Conservation (phyloP, 495 filamentous ascomycete genomes). For the Alectoria sarmentosa region DNA sequence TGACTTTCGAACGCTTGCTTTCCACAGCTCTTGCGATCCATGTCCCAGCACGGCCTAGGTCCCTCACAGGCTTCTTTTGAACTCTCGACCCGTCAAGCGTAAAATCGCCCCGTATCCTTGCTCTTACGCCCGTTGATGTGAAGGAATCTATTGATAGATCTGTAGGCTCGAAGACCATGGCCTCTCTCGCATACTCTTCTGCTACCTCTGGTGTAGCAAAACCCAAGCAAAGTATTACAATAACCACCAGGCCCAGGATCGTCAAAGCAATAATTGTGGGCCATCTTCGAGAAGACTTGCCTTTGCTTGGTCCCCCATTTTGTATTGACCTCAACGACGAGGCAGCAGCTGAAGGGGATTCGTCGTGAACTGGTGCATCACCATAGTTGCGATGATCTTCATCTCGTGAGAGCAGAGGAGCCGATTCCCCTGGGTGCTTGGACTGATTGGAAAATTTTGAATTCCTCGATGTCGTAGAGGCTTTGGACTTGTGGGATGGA, state of each 20-base stretch:
- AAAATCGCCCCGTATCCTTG: slow-evolving; percentile 74
- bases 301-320: slow-evolving; percentile 25
- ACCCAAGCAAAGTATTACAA: slow-evolving; percentile 51
- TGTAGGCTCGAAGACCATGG: slow-evolving; percentile 70
- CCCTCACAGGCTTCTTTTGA: slow-evolving; percentile 57
- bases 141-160: slow-evolving; percentile 77
- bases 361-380: slow-evolving; percentile 39
- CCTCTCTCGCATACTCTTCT: slow-evolving; percentile 78
- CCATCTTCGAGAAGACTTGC: slow-evolving; percentile 42
- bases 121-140: slow-evolving; percentile 65
- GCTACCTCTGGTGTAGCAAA: slow-evolving; percentile 76
- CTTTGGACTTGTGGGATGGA: slow-evolving; percentile 14
- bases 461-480: slow-evolving; percentile 19
- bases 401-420: slow-evolving; percentile 22
- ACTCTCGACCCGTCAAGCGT: slow-evolving; percentile 70
- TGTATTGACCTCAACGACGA: slow-evolving; percentile 27
- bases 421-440: slow-evolving; percentile 18
- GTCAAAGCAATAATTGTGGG: slow-evolving; percentile 49
- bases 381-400: slow-evolving; percentile 42
- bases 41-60: slow-evolving; percentile 68
- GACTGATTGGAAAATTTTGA: slow-evolving; percentile 16
- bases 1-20: slow-evolving; percentile 58
- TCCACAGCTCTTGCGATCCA: slow-evolving; percentile 73
- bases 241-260: slow-evolving; percentile 40
- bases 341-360: slow-evolving; percentile 22